Evolutionary conservation across 73 alveolate species (phyloP).

Genomic region (Urostyla sp.): DNA sequence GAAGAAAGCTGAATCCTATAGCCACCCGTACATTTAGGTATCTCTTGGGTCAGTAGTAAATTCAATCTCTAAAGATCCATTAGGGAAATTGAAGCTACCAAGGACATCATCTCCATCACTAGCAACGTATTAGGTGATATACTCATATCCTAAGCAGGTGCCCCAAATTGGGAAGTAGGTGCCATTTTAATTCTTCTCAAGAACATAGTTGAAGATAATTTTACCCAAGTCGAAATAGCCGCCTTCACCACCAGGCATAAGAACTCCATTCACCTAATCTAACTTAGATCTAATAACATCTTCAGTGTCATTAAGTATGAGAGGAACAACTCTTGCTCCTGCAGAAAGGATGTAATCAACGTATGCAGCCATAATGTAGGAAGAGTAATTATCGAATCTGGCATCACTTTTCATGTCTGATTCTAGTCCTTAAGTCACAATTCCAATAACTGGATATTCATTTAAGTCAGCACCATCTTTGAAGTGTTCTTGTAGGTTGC

Average conservation of each 20-base stretch:
- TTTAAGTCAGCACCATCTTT: neutral
- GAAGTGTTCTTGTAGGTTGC: too few relatives aligned
- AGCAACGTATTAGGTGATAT: neutral
- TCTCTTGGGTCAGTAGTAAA: neutral
- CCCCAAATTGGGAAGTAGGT: constrained; percentile 71
- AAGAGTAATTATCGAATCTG: neutral
- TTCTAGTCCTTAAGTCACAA: neutral
- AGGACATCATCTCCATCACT: neutral
- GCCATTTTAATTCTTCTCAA: constrained; percentile 55
- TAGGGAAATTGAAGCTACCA: neutral
- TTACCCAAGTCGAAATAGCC: neutral
- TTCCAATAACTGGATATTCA: neutral
- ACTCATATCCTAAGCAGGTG: constrained; percentile 63
- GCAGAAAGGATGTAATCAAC: neutral
- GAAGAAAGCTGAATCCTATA: neutral
- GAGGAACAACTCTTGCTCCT: neutral
- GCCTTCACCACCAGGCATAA: neutral
- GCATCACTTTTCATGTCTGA: neutral
- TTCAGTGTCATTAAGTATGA: neutral
- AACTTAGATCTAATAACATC: neutral
- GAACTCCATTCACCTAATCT: neutral
- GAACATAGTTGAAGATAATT: constrained; percentile 12
- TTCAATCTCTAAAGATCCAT: neutral
- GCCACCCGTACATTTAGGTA: neutral
- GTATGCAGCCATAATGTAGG: neutral